These are phyloP conservation scores for Plectosphaerella plurivora DNA, from an alignment of 2,329 filamentous ascomycete species.

Conservation along the genomic window DNA sequence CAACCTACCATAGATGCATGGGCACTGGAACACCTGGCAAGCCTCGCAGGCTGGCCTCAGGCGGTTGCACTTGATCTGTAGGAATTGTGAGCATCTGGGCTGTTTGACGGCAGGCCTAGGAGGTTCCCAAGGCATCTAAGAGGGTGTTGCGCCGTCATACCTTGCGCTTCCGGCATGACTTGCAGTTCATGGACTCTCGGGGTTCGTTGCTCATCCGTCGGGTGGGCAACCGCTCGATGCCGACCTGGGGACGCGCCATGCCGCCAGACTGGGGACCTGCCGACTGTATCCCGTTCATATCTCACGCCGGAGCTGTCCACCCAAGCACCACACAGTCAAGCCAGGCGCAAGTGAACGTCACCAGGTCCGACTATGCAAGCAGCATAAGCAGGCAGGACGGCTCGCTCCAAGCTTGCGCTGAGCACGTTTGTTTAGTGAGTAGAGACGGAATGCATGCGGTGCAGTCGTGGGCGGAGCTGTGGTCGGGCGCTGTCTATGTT, in stretches of 20 bases:
- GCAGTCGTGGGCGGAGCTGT: too few species aligned
- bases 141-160: constrained; percentile 36
- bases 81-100: constrained; percentile 5
- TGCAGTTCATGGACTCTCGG: constrained; percentile 92
- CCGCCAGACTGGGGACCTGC: constrained; percentile 41
- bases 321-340: not conserved
- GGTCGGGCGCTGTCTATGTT: too few species aligned
- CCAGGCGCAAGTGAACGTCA: constrained; percentile 25
- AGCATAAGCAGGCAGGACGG: not conserved
- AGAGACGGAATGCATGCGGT: too few species aligned
- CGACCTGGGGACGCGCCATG: constrained; percentile 73
- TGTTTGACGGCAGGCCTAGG: not conserved
- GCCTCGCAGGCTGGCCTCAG: constrained; percentile 81
- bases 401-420: not conserved
- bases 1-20: constrained; percentile 76
- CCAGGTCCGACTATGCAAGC: constrained; percentile 24
- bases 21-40: constrained; percentile 83
- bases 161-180: constrained; percentile 89
- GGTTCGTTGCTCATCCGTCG: constrained; percentile 70
- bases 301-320: not conserved
- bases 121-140: too few species aligned
- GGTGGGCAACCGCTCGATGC: constrained; percentile 73
- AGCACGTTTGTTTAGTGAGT: too few species aligned
- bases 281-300: constrained; percentile 36
- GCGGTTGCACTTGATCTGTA: constrained; percentile 86